Conservation (phyloP, 2,329 filamentous ascomycete species). For the Thelonectria olida region DNA sequence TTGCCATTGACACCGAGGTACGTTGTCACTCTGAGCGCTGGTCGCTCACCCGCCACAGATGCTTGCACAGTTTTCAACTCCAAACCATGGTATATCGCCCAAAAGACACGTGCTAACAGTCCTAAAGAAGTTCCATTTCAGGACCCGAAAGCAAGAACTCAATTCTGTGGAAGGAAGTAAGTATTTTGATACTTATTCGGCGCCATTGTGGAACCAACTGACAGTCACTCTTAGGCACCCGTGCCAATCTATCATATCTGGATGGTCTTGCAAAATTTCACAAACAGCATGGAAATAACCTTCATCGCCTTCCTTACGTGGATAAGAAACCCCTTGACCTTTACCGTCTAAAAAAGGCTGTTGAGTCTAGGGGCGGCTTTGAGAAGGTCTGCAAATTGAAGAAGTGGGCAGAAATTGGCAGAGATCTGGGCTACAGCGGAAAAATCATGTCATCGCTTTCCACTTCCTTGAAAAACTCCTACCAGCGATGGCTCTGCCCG, state of each 20-base stretch:
- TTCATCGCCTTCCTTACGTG: conserved; percentile 94
- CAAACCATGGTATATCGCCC: background rate
- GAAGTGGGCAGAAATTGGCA: conserved; percentile 98
- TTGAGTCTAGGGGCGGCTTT: conserved; percentile 93
- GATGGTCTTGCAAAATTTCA: conserved; percentile 96
- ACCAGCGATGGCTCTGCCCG: conserved; percentile 94
- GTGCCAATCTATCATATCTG: conserved; percentile 94
- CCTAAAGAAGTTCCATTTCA: conserved; percentile 89
- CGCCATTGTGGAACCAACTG: conserved; percentile 35
- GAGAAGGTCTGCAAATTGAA: conserved; percentile 97
- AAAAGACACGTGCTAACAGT: conserved; percentile 27
- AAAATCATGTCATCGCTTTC: conserved; percentile 99
- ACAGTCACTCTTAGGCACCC: conserved; percentile 72
- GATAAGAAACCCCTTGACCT: conserved; percentile 97
- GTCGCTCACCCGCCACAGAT: background rate
- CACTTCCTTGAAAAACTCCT: conserved; percentile 97
- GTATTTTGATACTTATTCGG: conserved; percentile 44
- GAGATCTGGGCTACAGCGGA: conserved; percentile 95
- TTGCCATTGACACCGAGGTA: conserved; percentile 97
- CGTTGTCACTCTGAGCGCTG: conserved; percentile 26
- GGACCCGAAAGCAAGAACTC: conserved; percentile 93
- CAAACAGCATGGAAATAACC: conserved; percentile 92
- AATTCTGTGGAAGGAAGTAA: conserved; percentile 98
- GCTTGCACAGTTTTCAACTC: background rate
- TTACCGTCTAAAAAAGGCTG: conserved; percentile 95